These are phyloP conservation scores for Aspergillus proliferans DNA, from an alignment of 2,329 filamentous ascomycete genomes.

Conservation along the genomic window DNA sequence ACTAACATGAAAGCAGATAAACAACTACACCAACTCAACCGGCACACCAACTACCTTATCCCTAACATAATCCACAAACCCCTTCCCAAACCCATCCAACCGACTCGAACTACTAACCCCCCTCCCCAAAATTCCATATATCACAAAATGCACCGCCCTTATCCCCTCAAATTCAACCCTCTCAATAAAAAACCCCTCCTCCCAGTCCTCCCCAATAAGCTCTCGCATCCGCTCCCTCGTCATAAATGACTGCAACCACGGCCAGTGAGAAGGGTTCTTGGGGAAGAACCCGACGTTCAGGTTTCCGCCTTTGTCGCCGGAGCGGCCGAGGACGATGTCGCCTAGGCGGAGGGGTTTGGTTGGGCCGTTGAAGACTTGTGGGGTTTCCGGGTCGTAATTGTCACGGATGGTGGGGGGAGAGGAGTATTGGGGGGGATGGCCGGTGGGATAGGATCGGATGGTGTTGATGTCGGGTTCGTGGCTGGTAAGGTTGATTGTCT, in stretches of 20 bases:
- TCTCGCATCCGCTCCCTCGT: constrained; percentile 32
- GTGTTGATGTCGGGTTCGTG: neutral
- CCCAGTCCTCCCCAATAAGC: constrained; percentile 42
- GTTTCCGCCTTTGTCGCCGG: constrained; percentile 38
- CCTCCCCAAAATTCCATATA: constrained; percentile 42
- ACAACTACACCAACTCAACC: constrained; percentile 1
- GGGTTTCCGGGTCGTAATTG: constrained; percentile 13
- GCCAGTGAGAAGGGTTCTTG: constrained; percentile 16
- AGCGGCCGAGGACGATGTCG: constrained; percentile 40
- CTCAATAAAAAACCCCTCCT: constrained; percentile 38
- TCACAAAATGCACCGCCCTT: constrained; percentile 46
- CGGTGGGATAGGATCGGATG: constrained; percentile 6
- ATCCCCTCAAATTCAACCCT: constrained; percentile 44
- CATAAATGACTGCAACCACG: constrained; percentile 38
- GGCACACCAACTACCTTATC: constrained; percentile 41
- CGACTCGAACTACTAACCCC: constrained; percentile 45
- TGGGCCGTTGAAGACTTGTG: constrained; percentile 17
- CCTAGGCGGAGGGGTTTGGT: constrained; percentile 34
- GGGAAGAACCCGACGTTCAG: constrained; percentile 39
- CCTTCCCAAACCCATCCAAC: constrained; percentile 49
- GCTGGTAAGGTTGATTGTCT: constrained; percentile 20
- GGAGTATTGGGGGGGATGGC: constrained; percentile 12
- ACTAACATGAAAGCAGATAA: no score
- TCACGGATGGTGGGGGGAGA: constrained; percentile 5
- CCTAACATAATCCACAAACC: constrained; percentile 48